phyloP scores from a whole-genome alignment of 495 filamentous ascomycete genomes.

The Annulohypoxylon nitens region DNA sequence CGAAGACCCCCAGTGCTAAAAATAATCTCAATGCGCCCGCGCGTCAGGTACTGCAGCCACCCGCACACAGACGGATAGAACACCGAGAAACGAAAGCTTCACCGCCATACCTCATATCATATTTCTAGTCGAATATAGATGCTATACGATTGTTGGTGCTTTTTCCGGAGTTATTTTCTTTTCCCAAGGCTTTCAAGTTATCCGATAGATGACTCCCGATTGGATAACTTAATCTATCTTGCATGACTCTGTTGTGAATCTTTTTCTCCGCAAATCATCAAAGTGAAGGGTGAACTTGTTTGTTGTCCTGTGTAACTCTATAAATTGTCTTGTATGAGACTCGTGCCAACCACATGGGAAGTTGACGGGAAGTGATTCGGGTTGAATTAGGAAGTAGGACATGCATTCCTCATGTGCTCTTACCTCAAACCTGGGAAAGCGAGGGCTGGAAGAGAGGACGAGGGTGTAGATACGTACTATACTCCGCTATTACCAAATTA shows the following conservation, averaged over 20 bases:
- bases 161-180: background rate
- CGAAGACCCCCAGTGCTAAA: slow-evolving; percentile 2
- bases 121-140: background rate
- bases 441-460: background rate
- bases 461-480: background rate
- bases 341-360: slow-evolving; percentile 40
- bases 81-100: background rate
- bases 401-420: slow-evolving; percentile 13
- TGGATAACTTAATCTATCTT: background rate
- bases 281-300: background rate
- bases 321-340: slow-evolving; percentile 29
- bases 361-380: no score
- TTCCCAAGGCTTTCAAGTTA: background rate
- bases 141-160: background rate
- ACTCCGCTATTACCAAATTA: slow-evolving; percentile 31
- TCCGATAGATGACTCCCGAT: background rate
- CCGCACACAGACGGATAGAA: background rate
- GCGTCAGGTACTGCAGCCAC: background rate
- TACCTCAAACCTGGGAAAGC: background rate
- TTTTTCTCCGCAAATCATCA: background rate
- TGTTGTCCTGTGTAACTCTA: slow-evolving; percentile 20
- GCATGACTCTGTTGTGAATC: background rate
- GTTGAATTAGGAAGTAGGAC: slow-evolving; percentile 14
- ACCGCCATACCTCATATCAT: background rate
- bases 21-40: background rate